Conservation (phyloP, 2,329 filamentous ascomycete species). For the Simplicillium aogashimaense region DNA sequence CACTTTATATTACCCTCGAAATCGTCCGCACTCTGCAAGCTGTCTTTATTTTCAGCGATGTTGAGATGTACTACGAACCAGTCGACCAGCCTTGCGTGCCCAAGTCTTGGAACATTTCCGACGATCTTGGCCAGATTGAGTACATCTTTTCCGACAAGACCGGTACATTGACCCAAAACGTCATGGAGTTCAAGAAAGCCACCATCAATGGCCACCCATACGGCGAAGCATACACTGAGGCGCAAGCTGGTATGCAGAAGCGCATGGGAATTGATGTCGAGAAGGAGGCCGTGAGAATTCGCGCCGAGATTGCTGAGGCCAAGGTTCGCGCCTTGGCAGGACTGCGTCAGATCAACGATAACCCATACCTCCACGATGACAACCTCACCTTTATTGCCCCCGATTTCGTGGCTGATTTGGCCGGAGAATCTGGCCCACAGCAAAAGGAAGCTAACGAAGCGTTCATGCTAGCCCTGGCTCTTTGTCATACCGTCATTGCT, state of each 20-base stretch:
- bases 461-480: conserved; percentile 88
- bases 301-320: conserved; percentile 68
- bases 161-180: conserved; percentile 88
- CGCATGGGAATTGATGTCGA: conserved; percentile 81
- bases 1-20: conserved; percentile 93
- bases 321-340: conserved; percentile 62
- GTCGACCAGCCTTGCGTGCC: conserved; percentile 93
- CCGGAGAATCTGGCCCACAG: conserved; percentile 63
- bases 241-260: conserved; percentile 92
- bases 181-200: conserved; percentile 99
- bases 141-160: conserved; percentile 99
- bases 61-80: conserved; percentile 92
- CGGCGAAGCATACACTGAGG: conserved; percentile 95
- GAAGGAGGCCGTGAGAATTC: conserved; percentile 62
- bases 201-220: conserved; percentile 95
- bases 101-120: conserved; percentile 98
- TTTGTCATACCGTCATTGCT: conserved; percentile 96
- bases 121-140: conserved; percentile 95
- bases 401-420: conserved; percentile 75
- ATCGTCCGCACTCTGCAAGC: conserved; percentile 90
- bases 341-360: conserved; percentile 71
- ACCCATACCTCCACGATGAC: conserved; percentile 84
- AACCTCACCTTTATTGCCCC: conserved; percentile 87
- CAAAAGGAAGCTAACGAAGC: conserved; percentile 72
- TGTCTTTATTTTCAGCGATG: conserved; percentile 94